Evolutionary conservation across 1,139 yeast genomes (phyloP), one percentile per base, ranked within the genome.

Genomic region (Nadsonia commutata): DNA sequence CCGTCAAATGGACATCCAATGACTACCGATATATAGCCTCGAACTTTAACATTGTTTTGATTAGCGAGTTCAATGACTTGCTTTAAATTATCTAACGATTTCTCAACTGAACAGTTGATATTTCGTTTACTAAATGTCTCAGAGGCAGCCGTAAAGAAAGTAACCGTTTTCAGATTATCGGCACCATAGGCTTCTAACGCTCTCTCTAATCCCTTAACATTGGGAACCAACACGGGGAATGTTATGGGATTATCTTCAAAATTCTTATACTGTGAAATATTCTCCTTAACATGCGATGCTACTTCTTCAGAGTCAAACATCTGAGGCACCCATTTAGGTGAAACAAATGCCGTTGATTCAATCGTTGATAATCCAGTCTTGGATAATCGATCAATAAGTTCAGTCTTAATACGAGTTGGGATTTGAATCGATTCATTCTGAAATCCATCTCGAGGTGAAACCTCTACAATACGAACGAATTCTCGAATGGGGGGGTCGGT

Each of bases 301-400:
- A 55, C 38, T 22, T 48, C 46, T 20, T 48, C 45, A 17, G 56
- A 50, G 41, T 59, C 63, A 9, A 54, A 56, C 59, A 59, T 56
- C 44, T 60, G 65, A 20, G 65, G 65, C 7, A 61, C 63, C 64
- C 65, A 61, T 44, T 60, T 61, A 4, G 63, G 64, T 5, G 63
- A 56, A n/a, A 61, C 65, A 49, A 61, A 61, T 3, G 64, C 54
- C 2, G 65, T 57, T 6, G 53, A 55, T 43, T 61, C 65, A 20
- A 61, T 54, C 18, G 49, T 52, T 38, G 50, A 48, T 13, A 61
- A 42, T n/a, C 64, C 64, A 18, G 59, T 47, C 1, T 47, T 31
- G 2, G 57, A 55, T 17, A 61, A 52, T n/a, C 56, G 51, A 36
- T 55, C 56, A 21, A 61, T 58, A 27, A 61, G 56, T 36, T 56